Conservation (phyloP, 352 stramenopile species). For the Nothophytophthora sp. region DNA sequence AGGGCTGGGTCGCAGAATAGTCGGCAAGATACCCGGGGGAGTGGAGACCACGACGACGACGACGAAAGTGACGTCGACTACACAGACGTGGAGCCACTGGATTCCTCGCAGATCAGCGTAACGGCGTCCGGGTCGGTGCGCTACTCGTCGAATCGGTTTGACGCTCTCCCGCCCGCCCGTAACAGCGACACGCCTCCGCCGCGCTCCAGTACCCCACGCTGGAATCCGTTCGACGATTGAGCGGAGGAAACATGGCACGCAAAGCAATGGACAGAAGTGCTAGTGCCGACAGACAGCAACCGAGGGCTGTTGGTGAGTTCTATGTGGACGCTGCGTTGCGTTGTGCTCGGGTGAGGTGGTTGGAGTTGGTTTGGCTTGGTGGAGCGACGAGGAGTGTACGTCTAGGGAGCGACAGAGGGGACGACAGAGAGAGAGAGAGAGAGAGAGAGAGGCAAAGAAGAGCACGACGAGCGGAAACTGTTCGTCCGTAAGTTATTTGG, state of each 20-base stretch:
- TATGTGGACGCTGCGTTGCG: constrained; percentile 18
- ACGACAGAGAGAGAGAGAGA: not conserved
- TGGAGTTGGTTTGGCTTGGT: constrained; percentile 6
- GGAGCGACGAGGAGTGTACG: constrained; percentile 13
- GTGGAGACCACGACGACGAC: constrained; percentile 16
- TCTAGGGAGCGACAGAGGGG: constrained; percentile 7
- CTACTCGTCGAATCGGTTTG: constrained; percentile 20
- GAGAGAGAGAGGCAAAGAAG: constrained; percentile 20
- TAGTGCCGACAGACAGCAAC: constrained; percentile 10
- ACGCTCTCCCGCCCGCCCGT: constrained; percentile 5
- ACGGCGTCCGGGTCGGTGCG: constrained; percentile 21
- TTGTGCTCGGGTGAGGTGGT: constrained; percentile 6
- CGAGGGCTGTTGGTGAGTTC: constrained; percentile 1
- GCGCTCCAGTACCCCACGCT: constrained; percentile 23
- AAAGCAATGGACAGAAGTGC: constrained; percentile 15
- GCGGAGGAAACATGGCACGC: not conserved
- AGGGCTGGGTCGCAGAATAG: constrained; percentile 23
- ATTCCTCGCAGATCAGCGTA: constrained; percentile 28
- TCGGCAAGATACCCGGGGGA: constrained; percentile 15
- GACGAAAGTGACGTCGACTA: constrained; percentile 30
- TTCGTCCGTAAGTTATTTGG: constrained; percentile 55
- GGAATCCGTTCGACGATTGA: constrained; percentile 33
- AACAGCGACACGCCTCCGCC: constrained; percentile 12
- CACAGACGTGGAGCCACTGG: constrained; percentile 30
- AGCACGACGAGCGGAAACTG: constrained; percentile 33